Evolutionary conservation across 768 basidiomycete species (phyloP), one percentile per base, ranked within the genome.

Genomic region (Panellus pusillus): DNA sequence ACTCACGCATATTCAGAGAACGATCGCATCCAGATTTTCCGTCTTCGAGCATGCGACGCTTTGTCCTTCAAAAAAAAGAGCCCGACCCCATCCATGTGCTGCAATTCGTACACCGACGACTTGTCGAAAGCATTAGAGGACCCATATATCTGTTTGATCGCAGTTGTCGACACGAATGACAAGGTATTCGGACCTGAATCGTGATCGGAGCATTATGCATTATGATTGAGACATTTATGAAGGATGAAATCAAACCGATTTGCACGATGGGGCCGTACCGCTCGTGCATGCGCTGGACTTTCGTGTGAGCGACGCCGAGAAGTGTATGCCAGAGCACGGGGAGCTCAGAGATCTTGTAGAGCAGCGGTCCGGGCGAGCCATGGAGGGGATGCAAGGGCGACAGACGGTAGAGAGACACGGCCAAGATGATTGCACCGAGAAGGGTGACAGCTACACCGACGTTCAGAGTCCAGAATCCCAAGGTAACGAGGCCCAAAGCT

Each of bases 301-400:
- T 18, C 12, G 3, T 29, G 28, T 49, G 47, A 9, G 24, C 24
- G n/a, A 31, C 40, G 13, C 47, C 47, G 9, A 18, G 47, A 2
- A 41, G 5, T 27, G 47, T 32, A 19, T 49, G 13, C 11, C 31
- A 49, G 47, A 49, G 17, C 47, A 41, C 29, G 6, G 47, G n/a
- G 1, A 49, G 39, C 39, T 49, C 38, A 24, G 47, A 29, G 15
- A 41, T 32, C 18, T 18, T 49, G 17, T 41, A 18, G 1, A 27
- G 29, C 2, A n/a, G 4, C 7, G 47, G 39, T 40, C 47, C 47
- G 8, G 47, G 47, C 15, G 29, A 20, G 4, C 38, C 15, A 17
- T 41, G 35, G n/a, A 49, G 47, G 3, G 47, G 47, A 18, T 49
- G 47, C 4, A 49, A 24, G 15, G 37, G 47, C 1, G 47, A 49